Base-by-base conservation (phyloP, 2,329 filamentous ascomycete genomes). In the Talaromyces sp. region DNA sequence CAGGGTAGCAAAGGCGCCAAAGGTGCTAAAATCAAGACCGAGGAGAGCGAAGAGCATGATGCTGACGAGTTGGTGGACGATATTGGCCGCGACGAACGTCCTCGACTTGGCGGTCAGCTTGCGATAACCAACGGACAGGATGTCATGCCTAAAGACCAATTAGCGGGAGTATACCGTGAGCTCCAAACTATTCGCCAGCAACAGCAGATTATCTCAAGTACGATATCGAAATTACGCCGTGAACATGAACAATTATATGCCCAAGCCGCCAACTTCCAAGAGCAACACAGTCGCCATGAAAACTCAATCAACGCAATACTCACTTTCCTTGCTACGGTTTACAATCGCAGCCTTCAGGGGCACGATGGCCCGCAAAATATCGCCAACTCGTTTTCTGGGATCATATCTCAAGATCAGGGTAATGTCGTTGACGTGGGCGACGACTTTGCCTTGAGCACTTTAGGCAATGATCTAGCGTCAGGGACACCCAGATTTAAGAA, bases 221-320 rank as follows among this genome's bases (percentile, higher is more conserved):
- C 93, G 66, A 92, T 99, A 68, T 85, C 83, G 60, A 87, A 90
- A 62, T 80, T 98, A 63, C 89, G 92, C 61, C 86, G 89, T 64
- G 93, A 97, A 70, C 95, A 98, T 72, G 88, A 92, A 65, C 88
- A 93, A 65, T 84, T 97, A 33, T 96, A 93, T 70, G 89, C 90
- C 62, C 92, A 97, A 75, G 93, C 93, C 0, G 84, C 90, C 50
- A 88, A 90, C 63, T 97, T 97, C 73, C 93, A 98, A 75, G 90
- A 86, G 64, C 87, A 96, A 72, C 93, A 98, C 72, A 92, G 93
- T 69, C 88, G 95, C n/a, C 95, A 99, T 71, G 95, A 99, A 73
- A 96, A 93, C 73, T 97, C 93, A 0, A 98, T 99, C 77, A 98
- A 97, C 72, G 93, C 93, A n/a, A 98, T 99, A 66, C 83, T 99